Conservation (phyloP, 1,139 yeast genomes). For the Casaregolazyma suthepensis region DNA sequence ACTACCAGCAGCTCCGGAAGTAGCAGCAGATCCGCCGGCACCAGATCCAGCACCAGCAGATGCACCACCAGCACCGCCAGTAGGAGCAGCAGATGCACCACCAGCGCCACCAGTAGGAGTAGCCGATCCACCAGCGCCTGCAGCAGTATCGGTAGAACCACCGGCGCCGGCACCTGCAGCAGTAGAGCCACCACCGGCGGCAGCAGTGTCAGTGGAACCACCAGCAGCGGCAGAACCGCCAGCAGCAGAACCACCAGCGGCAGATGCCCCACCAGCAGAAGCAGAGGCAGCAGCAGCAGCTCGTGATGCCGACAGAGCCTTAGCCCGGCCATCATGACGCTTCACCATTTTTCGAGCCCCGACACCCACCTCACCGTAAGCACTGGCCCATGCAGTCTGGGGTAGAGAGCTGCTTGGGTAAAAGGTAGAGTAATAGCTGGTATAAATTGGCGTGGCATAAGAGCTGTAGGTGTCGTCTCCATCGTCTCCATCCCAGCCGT, state of each 20-base stretch:
- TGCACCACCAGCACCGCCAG: not conserved
- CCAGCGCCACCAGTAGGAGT: not conserved
- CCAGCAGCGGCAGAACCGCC: slow-evolving; percentile 1
- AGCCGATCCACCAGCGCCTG: slow-evolving; percentile 6
- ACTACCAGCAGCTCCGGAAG: not conserved
- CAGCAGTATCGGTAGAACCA: not conserved
- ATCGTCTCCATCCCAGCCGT: not conserved
- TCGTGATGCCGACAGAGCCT: not conserved
- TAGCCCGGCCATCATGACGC: not conserved
- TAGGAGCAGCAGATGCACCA: not conserved
- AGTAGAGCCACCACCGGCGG: slow-evolving; percentile 1
- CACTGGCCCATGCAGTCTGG: not conserved
- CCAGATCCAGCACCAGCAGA: slow-evolving; percentile 1
- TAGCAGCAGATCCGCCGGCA: not conserved
- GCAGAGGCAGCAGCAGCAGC: not conserved
- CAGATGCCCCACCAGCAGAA: not conserved
- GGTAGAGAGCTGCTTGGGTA: too few relatives aligned
- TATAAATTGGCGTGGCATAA: too few relatives aligned
- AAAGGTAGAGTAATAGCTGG: not conserved
- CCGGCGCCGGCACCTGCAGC: not conserved
- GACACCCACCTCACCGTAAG: not conserved
- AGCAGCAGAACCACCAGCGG: not conserved
- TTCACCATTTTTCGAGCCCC: not conserved
- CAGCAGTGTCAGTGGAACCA: slow-evolving; percentile 5
- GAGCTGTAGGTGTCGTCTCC: not conserved